Base-by-base conservation (phyloP, 1,284 basidiomycete genomes). In the Irpex sp. region DNA sequence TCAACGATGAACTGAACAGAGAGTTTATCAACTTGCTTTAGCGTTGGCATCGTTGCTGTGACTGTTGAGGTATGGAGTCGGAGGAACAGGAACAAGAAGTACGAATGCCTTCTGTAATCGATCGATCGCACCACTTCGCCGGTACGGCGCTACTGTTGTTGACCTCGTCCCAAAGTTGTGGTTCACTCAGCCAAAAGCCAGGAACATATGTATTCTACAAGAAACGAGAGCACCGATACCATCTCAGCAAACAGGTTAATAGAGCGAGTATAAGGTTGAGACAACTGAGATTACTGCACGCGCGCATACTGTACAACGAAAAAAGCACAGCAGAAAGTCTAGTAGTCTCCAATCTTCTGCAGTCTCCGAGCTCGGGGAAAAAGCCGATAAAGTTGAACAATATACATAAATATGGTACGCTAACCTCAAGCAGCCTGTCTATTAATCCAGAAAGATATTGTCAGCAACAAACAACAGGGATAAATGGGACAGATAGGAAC, bases 1-100 rank as follows among this genome's bases (percentile, higher is more conserved):
- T 93, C 91, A 36, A 93, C 89, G 6, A 92, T 79, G 69, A 92
- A 88, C 0, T 84, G 89, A 66, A 92, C 80, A 0, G 74, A 77
- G 19, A 89, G 73, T 60, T 75, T 79, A 66, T 86, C 82, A 51
- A 89, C 85, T 0, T 69, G 58, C 60, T 69, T 70, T 58, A 65
- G n/a, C 21, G 8, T 57, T n/a, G n/a, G 9, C 55, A 61, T 64
- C 17, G 37, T 44, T 44, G 61, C 19, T 38, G 59, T 26, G 26
- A 26, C 26, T 26, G 26, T 26, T 26, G 26, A 26, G 3, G 26
- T 26, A 26, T 26, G 26, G 26, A 26, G 26, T 26, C 26, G 26
- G 26, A 26, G 26, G 26, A 26, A 26, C 26, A 26, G 26, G 26
- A 26, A 26, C 26, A 26, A 26, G 26, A 26, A 26, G 40, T 44